These are phyloP conservation scores for Leucoagaricus sp. DNA, from an alignment of 1,284 basidiomycete species.

Conservation along the genomic window DNA sequence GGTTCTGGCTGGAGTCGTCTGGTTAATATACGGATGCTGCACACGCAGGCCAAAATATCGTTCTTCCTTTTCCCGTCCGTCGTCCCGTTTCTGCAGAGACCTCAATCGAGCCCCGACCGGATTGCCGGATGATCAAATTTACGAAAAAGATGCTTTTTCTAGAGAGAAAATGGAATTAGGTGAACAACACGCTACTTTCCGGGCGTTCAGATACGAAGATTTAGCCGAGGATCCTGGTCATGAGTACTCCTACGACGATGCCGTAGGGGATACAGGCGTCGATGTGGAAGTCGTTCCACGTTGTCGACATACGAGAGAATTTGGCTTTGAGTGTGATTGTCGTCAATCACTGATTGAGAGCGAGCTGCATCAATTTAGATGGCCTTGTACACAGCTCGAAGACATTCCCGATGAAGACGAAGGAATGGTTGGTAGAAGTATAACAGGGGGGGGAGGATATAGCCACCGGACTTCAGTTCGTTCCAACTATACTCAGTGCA, in stretches of 20 bases:
- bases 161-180: no score
- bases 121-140: no score
- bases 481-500: no score
- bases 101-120: no score
- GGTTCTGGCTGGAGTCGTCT: slow-evolving; percentile 25
- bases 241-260: background rate
- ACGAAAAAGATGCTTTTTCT: no score
- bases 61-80: no score
- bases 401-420: background rate
- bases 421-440: no score
- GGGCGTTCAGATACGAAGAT: slow-evolving; percentile 5
- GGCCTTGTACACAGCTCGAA: background rate
- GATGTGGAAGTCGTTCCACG: background rate
- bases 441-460: no score
- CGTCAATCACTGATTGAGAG: background rate
- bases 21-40: slow-evolving; percentile 31
- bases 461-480: no score
- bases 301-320: background rate
- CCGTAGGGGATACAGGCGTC: background rate
- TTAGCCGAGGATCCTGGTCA: background rate
- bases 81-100: no score
- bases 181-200: background rate
- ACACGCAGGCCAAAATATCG: slow-evolving; percentile 19
- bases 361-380: background rate
- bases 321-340: slow-evolving; percentile 7